phyloP scores from a whole-genome alignment of 345 rosid genomes.

The Salix koriyanagi region DNA sequence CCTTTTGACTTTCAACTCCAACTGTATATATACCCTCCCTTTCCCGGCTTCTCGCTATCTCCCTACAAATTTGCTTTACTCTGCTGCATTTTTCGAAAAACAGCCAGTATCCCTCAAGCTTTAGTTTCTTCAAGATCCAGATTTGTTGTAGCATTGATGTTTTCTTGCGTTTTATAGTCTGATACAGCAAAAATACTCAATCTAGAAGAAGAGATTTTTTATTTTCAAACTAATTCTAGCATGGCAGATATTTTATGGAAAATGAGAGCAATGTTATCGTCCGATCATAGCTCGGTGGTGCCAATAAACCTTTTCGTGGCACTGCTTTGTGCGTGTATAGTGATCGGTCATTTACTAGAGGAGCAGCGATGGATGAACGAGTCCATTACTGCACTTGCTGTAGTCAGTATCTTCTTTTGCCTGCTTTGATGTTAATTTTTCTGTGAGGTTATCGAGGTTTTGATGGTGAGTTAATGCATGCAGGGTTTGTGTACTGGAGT shows the following conservation, averaged over 20 bases:
- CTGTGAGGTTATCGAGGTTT: background rate
- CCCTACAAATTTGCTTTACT: background rate
- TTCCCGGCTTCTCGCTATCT: constrained; percentile 7
- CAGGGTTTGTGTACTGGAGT: constrained; percentile 91
- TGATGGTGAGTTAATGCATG: constrained; percentile 15
- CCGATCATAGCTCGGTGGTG: constrained; percentile 76
- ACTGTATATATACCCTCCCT: background rate
- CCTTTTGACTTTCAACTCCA: background rate
- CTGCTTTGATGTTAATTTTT: background rate
- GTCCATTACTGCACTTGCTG: constrained; percentile 86
- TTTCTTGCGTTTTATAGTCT: too few species aligned
- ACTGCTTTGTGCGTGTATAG: constrained; percentile 75
- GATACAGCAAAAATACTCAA: too few species aligned
- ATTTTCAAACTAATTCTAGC: background rate
- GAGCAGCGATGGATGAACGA: constrained; percentile 87
- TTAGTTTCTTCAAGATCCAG: background rate
- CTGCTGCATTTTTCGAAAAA: background rate
- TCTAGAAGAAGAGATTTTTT: too few species aligned
- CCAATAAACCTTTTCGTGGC: constrained; percentile 89
- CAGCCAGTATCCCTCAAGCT: background rate
- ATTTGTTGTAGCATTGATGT: too few species aligned
- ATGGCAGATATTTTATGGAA: constrained; percentile 7
- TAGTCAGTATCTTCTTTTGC: constrained; percentile 42
- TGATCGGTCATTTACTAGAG: constrained; percentile 83
- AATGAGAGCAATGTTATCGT: constrained; percentile 20